Base-by-base conservation (phyloP, 768 basidiomycete genomes). In the Phylloporus sp. region DNA sequence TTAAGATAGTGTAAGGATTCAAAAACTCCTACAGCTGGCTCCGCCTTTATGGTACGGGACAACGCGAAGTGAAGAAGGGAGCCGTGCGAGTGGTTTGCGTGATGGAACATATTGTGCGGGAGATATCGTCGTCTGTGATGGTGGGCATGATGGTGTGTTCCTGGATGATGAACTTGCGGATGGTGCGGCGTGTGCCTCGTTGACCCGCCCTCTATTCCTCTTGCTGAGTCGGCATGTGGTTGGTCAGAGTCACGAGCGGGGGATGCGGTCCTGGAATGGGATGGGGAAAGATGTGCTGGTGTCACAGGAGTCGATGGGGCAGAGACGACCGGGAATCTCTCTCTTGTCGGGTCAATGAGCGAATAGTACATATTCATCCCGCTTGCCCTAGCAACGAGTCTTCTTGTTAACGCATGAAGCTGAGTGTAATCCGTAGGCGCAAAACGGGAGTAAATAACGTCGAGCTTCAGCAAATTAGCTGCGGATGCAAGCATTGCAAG, bases 1-100 rank as follows among this genome's bases (percentile, higher is more conserved):
- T 88, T 80, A 50, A 88, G 70, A 62, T 88, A 89, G 26, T 80
- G 69, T 58, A 87, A 81, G 3, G 79, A 80, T 69, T 89, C 87
- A 53, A 89, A 89, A 13, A 86, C 80, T 2, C 85, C 88, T 1
- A 89, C 88, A 0, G 78, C 78, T 26, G 75, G 70, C 59, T 88
- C 83, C 20, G 56, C 58, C 55, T 66, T 72, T 27, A 62, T 52
- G 10, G 56, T 50, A 27, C 59, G 70, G 28, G 65, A 61, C 15
- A 72, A 54, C 0, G 77, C 63, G 9, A 74, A 51, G 47, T 74
- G 73, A 32, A 76, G 61, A 18, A 78, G 59, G 8, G 76, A 73
- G 10, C 67, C 61, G 29, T 77, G 73, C 6, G 55, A 62, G 29
- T 74, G 72, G 45, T 69, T 59, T 4, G 64, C 43, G 49, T 65